phyloP scores from a whole-genome alignment of 345 rosid genomes.

The Noccaea caerulescens region DNA sequence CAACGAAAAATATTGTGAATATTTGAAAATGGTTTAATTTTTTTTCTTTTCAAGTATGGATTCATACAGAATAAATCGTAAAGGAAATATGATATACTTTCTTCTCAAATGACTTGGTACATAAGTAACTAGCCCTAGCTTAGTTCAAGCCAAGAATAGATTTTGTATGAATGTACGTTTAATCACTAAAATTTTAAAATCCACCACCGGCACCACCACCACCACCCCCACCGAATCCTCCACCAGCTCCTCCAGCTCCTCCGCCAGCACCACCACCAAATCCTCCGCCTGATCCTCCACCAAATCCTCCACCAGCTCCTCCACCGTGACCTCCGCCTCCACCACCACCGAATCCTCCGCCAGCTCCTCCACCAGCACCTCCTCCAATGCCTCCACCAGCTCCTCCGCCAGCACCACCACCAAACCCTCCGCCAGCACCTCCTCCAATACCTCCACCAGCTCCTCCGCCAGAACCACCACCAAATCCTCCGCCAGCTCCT shows the following conservation, averaged over 20 bases:
- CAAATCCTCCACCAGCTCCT: constrained; percentile 22
- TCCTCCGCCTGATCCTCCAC: constrained; percentile 37
- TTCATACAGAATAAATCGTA: constrained; percentile 13
- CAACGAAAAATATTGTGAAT: not conserved
- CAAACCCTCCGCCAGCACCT: constrained; percentile 18
- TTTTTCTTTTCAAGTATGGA: not conserved
- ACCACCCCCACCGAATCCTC: constrained; percentile 40
- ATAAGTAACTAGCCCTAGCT: constrained; percentile 30
- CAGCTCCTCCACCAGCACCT: constrained; percentile 26
- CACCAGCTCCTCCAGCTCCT: constrained; percentile 40
- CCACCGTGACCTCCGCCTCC: constrained; percentile 38
- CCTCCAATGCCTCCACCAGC: constrained; percentile 25
- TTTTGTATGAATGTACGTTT: constrained; percentile 17
- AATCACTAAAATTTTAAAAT: constrained; percentile 20
- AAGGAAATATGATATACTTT: constrained; percentile 16
- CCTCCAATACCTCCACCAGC: constrained; percentile 24
- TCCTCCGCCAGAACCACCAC: constrained; percentile 33
- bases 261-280: constrained; percentile 36
- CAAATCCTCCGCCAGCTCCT: constrained; percentile 28
- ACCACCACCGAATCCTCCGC: constrained; percentile 40
- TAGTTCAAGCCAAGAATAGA: constrained; percentile 32
- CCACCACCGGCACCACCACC: constrained; percentile 42
- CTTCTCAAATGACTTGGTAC: constrained; percentile 31
- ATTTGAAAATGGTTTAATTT: not conserved
- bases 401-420: constrained; percentile 31